Evolutionary conservation across 2,329 filamentous ascomycete species (phyloP).

Genomic region (Cytospora chrysosperma): DNA sequence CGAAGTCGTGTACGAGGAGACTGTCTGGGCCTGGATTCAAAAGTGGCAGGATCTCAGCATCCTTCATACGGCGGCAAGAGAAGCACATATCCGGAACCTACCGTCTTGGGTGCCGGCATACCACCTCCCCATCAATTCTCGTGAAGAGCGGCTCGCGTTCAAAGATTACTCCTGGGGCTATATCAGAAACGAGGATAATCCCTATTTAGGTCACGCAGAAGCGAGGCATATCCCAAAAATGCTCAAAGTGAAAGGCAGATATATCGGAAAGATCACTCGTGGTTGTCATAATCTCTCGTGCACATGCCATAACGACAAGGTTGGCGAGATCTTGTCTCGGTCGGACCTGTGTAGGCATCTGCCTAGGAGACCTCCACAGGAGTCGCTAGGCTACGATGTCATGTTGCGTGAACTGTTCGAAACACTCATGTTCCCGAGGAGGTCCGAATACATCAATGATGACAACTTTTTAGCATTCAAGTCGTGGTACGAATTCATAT

Average conservation of each 20-base stretch:
- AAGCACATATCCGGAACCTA: neutral
- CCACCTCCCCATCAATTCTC: neutral
- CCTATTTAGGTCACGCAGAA: neutral
- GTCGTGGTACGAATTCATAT: no score
- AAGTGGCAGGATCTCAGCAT: neutral
- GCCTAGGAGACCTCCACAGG: no score
- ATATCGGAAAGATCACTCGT: neutral
- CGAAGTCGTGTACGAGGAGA: neutral
- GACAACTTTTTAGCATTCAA: neutral
- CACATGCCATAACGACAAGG: no score
- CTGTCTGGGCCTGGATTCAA: neutral
- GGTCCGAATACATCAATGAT: neutral
- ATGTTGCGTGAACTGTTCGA: neutral
- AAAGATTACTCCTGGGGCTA: neutral
- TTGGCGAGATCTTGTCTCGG: no score
- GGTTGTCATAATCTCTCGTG: no score
- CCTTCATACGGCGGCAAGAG: neutral
- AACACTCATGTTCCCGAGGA: neutral
- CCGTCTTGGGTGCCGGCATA: constrained; percentile 10
- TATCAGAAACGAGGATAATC: neutral
- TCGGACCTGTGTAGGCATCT: no score
- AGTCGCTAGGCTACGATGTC: neutral
- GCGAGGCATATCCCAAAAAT: neutral
- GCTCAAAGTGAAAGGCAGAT: neutral
- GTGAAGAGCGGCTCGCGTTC: neutral